Evolutionary conservation across 2,329 filamentous ascomycete species (phyloP).

Genomic region (Claviceps lovelessii): DNA sequence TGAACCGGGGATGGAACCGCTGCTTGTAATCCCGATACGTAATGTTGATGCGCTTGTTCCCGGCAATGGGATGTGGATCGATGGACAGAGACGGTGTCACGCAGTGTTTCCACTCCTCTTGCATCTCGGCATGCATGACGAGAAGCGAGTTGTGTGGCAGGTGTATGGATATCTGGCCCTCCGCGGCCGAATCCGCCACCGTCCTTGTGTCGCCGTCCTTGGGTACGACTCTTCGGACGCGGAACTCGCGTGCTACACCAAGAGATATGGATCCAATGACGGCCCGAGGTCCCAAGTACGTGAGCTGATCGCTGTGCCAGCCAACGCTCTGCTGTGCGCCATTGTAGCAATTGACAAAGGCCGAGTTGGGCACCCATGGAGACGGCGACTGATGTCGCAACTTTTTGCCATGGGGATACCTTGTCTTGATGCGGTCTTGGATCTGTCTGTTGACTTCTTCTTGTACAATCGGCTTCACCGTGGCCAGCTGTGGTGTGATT

Average conservation of each 20-base stretch:
- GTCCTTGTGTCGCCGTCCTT: slow-evolving; percentile 29
- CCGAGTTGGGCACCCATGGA: slow-evolving; percentile 72
- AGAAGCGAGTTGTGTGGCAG: slow-evolving; percentile 88
- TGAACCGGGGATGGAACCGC: slow-evolving; percentile 61
- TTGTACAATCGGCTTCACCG: slow-evolving; percentile 56
- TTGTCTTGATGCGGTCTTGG: slow-evolving; percentile 49
- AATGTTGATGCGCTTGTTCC: slow-evolving; percentile 74
- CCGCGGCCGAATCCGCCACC: slow-evolving; percentile 40
- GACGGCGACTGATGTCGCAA: slow-evolving; percentile 61
- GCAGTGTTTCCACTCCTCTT: slow-evolving; percentile 90
- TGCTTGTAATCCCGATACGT: slow-evolving; percentile 81
- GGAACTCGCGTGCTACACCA: slow-evolving; percentile 85
- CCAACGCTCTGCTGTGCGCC: slow-evolving; percentile 72
- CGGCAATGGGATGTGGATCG: slow-evolving; percentile 70
- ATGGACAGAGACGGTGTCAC: slow-evolving; percentile 63
- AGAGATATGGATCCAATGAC: slow-evolving; percentile 83
- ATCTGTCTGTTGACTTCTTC: slow-evolving; percentile 66
- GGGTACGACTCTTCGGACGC: slow-evolving; percentile 63
- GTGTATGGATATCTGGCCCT: slow-evolving; percentile 84
- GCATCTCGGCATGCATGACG: slow-evolving; percentile 96
- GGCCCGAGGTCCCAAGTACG: slow-evolving; percentile 77
- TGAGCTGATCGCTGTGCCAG: slow-evolving; percentile 85
- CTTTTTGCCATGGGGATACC: slow-evolving; percentile 57
- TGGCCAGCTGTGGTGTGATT: slow-evolving; percentile 59
- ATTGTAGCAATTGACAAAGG: slow-evolving; percentile 88